A percentile compares a stretch with the other conserved stretches of the same genome.
These are phyloP conservation scores for Galerina sulciceps DNA, from an alignment of 768 basidiomycete genomes.

Conservation along the genomic window DNA sequence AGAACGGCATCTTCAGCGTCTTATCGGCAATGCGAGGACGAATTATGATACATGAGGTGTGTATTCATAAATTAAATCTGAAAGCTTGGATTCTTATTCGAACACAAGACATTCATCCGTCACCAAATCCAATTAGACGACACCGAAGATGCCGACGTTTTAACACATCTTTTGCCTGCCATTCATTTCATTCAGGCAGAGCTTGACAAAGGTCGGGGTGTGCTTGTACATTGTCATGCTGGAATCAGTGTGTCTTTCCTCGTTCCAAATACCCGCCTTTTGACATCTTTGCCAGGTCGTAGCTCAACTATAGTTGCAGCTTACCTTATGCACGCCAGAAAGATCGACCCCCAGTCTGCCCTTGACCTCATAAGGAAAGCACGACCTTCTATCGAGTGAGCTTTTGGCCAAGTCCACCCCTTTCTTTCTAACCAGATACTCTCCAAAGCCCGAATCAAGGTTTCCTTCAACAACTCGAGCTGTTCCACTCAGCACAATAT, in stretches of 20 bases:
- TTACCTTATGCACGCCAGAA: conserved; percentile 80
- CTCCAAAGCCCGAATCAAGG: conserved; percentile 78
- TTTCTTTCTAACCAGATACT: not conserved
- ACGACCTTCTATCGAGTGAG: conserved; percentile 72
- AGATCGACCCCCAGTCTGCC: conserved; percentile 61
- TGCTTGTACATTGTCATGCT: conserved; percentile 90
- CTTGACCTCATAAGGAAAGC: conserved; percentile 68
- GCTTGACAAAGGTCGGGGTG: conserved; percentile 72
- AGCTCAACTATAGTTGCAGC: conserved; percentile 87
- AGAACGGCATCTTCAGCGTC: conserved; percentile 77
- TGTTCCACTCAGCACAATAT: conserved; percentile 77
- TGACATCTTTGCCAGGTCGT: conserved; percentile 53
- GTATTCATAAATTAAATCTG: conserved; percentile 30
- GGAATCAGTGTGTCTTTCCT: conserved; percentile 71
- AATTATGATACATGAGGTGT: conserved; percentile 67
- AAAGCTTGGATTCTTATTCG: conserved; percentile 53
- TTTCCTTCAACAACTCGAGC: conserved; percentile 79
- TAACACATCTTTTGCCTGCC: conserved; percentile 76
- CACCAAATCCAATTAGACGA: conserved; percentile 84
- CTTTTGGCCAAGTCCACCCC: conserved; percentile 22
- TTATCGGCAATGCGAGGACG: conserved; percentile 75
- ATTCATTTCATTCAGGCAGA: conserved; percentile 86
- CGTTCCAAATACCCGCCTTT: not conserved
- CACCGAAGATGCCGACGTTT: conserved; percentile 73
- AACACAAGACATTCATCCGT: conserved; percentile 71